phyloP scores from a whole-genome alignment of 352 stramenopile species.

The Aphanomyces astaci region DNA sequence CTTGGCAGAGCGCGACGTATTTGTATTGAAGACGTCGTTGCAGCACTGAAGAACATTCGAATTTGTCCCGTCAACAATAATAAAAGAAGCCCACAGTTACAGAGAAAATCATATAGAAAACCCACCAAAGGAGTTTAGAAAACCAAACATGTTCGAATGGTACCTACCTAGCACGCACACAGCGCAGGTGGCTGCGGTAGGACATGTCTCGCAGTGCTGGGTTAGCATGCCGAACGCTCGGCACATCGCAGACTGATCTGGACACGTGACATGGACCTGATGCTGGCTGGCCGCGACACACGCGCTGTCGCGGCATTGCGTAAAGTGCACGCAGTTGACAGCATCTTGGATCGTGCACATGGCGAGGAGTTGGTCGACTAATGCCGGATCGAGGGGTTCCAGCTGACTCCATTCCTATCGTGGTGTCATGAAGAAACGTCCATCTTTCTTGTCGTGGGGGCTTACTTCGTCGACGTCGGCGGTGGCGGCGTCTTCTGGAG shows the following conservation, averaged over 20 bases:
- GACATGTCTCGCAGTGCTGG: neutral
- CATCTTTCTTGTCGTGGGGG: neutral
- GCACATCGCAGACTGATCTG: neutral
- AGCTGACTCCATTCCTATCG: neutral
- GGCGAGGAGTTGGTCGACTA: neutral
- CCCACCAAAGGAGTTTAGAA: no score
- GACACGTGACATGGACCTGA: neutral
- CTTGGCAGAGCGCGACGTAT: neutral
- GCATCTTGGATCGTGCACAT: conserved; percentile 8
- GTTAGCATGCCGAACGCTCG: neutral
- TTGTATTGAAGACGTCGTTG: neutral
- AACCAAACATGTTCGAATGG: no score
- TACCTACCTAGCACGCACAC: neutral
- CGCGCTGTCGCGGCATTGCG: neutral
- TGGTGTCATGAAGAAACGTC: neutral
- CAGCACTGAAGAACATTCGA: neutral
- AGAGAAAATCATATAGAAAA: no score
- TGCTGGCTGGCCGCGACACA: neutral
- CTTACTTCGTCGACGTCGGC: neutral
- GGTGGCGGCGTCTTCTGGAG: neutral
- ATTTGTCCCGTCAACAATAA: neutral
- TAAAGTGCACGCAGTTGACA: neutral
- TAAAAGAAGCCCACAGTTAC: neutral
- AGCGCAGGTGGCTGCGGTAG: neutral
- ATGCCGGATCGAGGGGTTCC: neutral